Conservation (phyloP, 306 rosid genomes). For the Castanospermum australe region DNA sequence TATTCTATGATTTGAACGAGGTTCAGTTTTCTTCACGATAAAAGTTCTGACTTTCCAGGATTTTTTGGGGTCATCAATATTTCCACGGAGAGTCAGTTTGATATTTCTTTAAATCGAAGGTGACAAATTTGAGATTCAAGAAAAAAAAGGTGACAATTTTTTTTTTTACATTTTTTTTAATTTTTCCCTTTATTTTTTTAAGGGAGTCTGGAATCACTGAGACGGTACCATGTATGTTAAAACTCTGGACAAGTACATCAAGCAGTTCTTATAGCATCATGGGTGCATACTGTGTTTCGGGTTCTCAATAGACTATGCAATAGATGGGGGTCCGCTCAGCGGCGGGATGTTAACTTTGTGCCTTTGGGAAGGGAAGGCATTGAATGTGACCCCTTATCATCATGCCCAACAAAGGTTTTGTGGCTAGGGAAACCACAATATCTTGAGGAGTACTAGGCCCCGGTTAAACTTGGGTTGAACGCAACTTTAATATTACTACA, state of each 20-base stretch:
- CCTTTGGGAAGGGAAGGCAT: not conserved
- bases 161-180: too few relatives aligned
- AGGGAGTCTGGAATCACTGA: too few relatives aligned
- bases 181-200: too few relatives aligned
- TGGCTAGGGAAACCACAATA: not conserved
- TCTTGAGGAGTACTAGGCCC: not conserved
- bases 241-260: not conserved
- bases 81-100: too few relatives aligned
- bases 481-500: not conserved
- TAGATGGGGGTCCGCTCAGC: not conserved
- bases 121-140: too few relatives aligned
- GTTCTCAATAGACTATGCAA: too few relatives aligned
- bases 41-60: too few relatives aligned
- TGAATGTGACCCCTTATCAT: not conserved
- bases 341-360: not conserved
- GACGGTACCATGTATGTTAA: not conserved
- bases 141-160: too few relatives aligned
- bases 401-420: not conserved
- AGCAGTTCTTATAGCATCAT: not conserved
- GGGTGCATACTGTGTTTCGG: not conserved
- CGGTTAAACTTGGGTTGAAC: not conserved
- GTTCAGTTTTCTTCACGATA: too few relatives aligned
- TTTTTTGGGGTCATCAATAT: too few relatives aligned
- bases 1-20: not conserved
- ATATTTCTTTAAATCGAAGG: too few relatives aligned